phyloP scores from a whole-genome alignment of 108 stramenopile species.

The Bacterosira constricta region DNA sequence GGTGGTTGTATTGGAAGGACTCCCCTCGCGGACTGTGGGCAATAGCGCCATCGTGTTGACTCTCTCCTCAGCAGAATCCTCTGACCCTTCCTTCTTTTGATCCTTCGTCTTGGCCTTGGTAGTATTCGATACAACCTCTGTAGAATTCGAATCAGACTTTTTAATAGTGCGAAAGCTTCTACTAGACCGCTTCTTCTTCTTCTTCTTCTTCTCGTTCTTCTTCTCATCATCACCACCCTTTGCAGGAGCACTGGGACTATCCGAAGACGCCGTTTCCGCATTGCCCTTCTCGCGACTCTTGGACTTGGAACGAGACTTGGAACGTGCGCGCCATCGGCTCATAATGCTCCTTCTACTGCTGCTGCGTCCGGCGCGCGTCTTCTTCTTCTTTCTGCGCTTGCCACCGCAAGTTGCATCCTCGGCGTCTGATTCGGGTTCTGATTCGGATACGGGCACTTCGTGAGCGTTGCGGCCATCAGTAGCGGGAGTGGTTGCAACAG shows the following conservation, averaged over 20 bases:
- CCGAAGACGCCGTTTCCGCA: background rate
- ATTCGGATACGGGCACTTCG: background rate
- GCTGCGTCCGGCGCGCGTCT: background rate
- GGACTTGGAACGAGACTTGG: background rate
- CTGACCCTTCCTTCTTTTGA: conserved; percentile 5
- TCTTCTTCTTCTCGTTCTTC: background rate
- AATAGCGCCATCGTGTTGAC: background rate
- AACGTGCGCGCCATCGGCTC: background rate
- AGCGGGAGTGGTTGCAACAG: background rate
- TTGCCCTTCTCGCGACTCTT: background rate
- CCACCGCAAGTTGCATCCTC: background rate
- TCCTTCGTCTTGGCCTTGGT: conserved; percentile 14
- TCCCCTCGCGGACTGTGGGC: conserved; percentile 17
- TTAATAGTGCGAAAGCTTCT: background rate
- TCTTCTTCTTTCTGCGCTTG: background rate
- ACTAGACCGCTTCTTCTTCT: background rate
- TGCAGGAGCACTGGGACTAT: no score
- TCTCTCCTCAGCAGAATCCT: background rate
- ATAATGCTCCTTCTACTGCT: background rate
- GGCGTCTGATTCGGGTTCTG: background rate
- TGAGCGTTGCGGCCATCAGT: background rate
- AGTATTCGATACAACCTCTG: conserved; percentile 28
- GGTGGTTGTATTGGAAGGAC: background rate
- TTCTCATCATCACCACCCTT: no score
- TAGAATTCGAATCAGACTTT: conserved; percentile 35